A percentile compares a stretch with the other conserved stretches of the same genome.
Conservation (phyloP, 371 early-diverging fungal species). For the Syncephalis plumigaleata region DNA sequence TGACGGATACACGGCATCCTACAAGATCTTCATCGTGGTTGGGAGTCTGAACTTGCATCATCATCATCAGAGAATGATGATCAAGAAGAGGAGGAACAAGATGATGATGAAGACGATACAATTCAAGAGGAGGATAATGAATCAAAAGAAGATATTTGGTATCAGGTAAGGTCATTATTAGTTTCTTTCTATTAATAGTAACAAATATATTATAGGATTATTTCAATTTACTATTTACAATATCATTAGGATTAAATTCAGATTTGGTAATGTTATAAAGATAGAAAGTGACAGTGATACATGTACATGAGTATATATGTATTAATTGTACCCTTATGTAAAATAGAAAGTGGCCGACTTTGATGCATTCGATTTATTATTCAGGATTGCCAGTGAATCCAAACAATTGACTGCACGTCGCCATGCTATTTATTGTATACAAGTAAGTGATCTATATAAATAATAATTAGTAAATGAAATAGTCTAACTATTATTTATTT, state of each 20-base stretch:
- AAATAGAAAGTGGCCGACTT: conserved; percentile 15
- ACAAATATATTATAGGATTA: not conserved
- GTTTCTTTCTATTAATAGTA: too few relatives aligned
- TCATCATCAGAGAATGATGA: conserved; percentile 1
- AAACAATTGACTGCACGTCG: conserved; percentile 15
- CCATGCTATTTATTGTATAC: conserved; percentile 17
- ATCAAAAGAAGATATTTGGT: not conserved
- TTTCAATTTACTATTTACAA: conserved; percentile 15
- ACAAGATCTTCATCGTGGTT: conserved; percentile 11
- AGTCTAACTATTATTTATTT: not conserved
- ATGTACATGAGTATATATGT: not conserved
- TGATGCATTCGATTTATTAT: conserved; percentile 15
- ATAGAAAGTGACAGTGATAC: not conserved
- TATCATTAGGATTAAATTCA: conserved; percentile 11
- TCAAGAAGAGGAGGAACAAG: not conserved
- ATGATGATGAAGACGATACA: not conserved
- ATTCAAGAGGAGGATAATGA: not conserved
- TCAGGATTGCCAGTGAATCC: conserved; percentile 11
- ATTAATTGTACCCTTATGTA: conserved; percentile 2
- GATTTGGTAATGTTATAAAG: conserved; percentile 3
- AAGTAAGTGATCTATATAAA: conserved; percentile 7
- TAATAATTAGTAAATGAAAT: not conserved
- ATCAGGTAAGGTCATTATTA: not conserved
- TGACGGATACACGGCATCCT: conserved; percentile 16
- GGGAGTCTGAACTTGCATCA: conserved; percentile 6